Evolutionary conservation across 2,329 filamentous ascomycete species (phyloP), one percentile per base, ranked within the genome.

Genomic region (Fusarium lyarnte): DNA sequence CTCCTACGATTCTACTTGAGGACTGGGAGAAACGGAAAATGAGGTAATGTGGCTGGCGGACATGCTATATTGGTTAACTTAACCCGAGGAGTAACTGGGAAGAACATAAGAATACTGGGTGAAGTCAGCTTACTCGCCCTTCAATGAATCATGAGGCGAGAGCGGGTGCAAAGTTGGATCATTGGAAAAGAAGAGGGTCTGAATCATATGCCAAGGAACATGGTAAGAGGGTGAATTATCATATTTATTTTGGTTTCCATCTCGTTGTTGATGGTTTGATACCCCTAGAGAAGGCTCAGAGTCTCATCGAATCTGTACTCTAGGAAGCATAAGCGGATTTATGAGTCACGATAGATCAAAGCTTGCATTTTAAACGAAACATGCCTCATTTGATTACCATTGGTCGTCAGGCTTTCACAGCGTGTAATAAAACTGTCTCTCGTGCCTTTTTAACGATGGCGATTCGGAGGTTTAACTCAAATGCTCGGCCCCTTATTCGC

Each of bases 151-250:
- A 14, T 17, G 23, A 38, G 33, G 13, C 7, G 5, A 9, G 13
- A 12, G 8, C 9, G 14, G 10, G 17, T 8, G 2, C 11, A 17
- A 9, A 21, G 13, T 16, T 27, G 9, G 4, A 5, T 10, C 7
- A 6, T n/a, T 3, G 9, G 9, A 8, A 2, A 13, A 17, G 4
- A 12, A 19, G 13, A 6, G 9, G 23, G 12, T 2, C 23, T 10
- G 8, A 4, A 51, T 35, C 8, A 19, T 3, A 10, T n/a, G 27
- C n/a, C 19, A 11, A 4, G 13, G 11, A 16, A 6, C 1, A 8
- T 6, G 16, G 13, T 10, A 29, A 5, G 4, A 17, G 27, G 45
- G 29, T 31, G 4, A 1, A n/a, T 12, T 6, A 3, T 31, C 13
- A n/a, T 31, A 4, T 31, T 12, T 31, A 11, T 49, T 17, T 5